Conservation (phyloP, 768 basidiomycete genomes). For the Mrakia hoshinonis region DNA sequence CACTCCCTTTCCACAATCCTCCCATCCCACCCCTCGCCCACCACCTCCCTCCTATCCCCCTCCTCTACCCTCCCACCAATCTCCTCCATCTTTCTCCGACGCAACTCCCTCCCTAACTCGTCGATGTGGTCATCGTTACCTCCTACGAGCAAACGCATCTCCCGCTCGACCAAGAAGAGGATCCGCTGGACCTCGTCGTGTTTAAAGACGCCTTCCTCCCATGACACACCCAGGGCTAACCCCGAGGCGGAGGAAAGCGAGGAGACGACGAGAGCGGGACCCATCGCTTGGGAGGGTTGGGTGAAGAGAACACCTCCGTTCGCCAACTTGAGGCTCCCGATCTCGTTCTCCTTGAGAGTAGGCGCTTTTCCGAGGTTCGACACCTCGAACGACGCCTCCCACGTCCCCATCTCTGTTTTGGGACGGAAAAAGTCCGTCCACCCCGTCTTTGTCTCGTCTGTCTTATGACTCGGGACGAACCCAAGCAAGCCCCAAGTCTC, state of each 20-base stretch:
- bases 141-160: background rate
- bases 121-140: background rate
- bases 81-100: background rate
- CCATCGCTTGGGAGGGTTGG: background rate
- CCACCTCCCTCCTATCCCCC: too few relatives aligned
- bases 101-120: background rate
- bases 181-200: background rate
- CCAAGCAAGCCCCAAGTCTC: background rate
- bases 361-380: background rate
- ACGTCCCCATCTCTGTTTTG: background rate
- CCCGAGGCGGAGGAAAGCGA: background rate
- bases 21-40: too few relatives aligned
- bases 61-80: background rate
- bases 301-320: background rate
- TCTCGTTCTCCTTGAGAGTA: background rate
- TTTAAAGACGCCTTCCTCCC: slow-evolving; percentile 3
- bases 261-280: background rate
- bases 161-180: background rate
- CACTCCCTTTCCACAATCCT: background rate
- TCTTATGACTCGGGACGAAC: background rate
- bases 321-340: too few relatives aligned
- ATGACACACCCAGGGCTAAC: background rate
- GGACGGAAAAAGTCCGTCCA: background rate
- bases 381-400: background rate
- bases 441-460: background rate